Evolutionary conservation across 352 stramenopile species (phyloP).

Genomic region (Globisporangium perplexum): DNA sequence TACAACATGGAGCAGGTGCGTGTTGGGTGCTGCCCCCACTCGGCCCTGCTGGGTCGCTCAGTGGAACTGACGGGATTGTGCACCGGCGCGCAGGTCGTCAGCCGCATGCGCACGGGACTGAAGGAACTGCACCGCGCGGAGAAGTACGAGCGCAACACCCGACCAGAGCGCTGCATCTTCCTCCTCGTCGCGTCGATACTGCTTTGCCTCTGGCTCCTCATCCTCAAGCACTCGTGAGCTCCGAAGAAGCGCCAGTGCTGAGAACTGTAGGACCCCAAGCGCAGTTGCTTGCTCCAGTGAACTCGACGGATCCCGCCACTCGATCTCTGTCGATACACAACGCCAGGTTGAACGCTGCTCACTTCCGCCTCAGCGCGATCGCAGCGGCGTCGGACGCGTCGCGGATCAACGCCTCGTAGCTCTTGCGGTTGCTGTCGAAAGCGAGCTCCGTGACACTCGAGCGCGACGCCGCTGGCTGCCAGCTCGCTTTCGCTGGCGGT

Average conservation of each 20-base stretch:
- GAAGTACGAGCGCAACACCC: conserved; percentile 54
- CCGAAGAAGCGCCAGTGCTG: neutral
- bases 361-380: neutral
- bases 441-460: conserved; percentile 9
- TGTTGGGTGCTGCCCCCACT: neutral
- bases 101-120: conserved; percentile 48
- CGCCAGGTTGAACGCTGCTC: neutral
- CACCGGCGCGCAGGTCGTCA: conserved; percentile 35
- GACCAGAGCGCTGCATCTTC: conserved; percentile 70
- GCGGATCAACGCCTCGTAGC: conserved; percentile 10
- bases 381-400: conserved; percentile 6
- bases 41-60: neutral
- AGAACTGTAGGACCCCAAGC: neutral
- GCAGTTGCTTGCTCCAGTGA: neutral
- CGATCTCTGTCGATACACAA: neutral
- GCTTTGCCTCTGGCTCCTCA: conserved; percentile 57
- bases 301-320: too few species aligned
- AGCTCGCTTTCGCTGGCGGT: neutral
- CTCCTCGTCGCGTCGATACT: conserved; percentile 54
- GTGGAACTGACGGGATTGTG: neutral
- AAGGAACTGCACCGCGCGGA: conserved; percentile 58
- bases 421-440: conserved; percentile 4
- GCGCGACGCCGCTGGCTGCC: neutral
- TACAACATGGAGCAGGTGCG: conserved; percentile 85
- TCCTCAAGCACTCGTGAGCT: conserved; percentile 61